Evolutionary conservation across 495 filamentous ascomycete species (phyloP).

Genomic region (Aspergillus conjunctus): DNA sequence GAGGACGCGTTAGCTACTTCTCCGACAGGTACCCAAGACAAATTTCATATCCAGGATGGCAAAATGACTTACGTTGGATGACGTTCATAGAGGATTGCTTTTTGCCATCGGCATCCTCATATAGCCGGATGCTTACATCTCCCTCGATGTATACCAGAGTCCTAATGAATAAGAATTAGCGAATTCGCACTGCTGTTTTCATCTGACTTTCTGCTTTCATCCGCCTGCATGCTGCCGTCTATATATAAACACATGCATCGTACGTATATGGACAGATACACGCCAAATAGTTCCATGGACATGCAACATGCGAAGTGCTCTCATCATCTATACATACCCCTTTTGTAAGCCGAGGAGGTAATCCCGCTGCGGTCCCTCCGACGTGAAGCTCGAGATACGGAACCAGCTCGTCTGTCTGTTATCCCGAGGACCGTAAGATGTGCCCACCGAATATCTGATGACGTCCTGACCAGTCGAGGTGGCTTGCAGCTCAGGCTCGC

Average conservation of each 20-base stretch:
- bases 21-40: background rate
- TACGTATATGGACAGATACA: background rate
- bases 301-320: background rate
- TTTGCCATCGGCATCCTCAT: constrained; percentile 65
- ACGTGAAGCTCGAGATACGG: constrained; percentile 65
- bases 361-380: constrained; percentile 62
- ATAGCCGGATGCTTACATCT: constrained; percentile 63
- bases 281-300: background rate
- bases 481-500: constrained; percentile 65
- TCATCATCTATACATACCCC: constrained; percentile 63
- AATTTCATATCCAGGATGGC: background rate
- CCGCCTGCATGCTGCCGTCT: background rate
- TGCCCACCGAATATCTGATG: constrained; percentile 67
- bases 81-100: constrained; percentile 59
- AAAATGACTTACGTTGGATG: constrained; percentile 64
- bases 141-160: constrained; percentile 74
- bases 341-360: constrained; percentile 67
- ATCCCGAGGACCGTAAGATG: constrained; percentile 55
- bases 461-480: constrained; percentile 68
- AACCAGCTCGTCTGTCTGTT: constrained; percentile 78
- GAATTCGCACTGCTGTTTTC: background rate
- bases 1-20: constrained; percentile 13
- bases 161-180: constrained; percentile 36
- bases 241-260: constrained; percentile 3
- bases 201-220: background rate